A percentile compares a stretch with the other conserved stretches of the same genome.
Conservation (phyloP, 257 asterid species). For the Nyctanthes arbortristis region DNA sequence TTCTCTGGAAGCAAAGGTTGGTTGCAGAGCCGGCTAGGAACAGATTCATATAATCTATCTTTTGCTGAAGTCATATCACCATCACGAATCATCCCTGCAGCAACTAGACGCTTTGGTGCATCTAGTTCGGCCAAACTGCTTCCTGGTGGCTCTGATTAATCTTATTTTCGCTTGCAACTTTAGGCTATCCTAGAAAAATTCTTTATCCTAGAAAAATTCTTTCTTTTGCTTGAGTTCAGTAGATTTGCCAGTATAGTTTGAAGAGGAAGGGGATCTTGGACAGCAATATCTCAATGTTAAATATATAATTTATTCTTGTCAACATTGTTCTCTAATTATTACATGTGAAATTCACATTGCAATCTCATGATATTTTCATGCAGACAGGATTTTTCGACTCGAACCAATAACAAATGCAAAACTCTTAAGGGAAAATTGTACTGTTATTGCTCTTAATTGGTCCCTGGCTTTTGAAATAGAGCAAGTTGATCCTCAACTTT, state of each 20-base stretch:
- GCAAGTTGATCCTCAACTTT: too few relatives aligned
- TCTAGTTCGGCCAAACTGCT: constrained; percentile 69
- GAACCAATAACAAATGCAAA: too few relatives aligned
- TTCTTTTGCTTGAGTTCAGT: not conserved
- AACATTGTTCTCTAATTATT: too few relatives aligned
- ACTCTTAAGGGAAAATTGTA: too few relatives aligned
- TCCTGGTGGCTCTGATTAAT: constrained; percentile 66
- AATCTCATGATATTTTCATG: too few relatives aligned
- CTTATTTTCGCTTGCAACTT: not conserved
- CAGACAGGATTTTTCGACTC: too few relatives aligned
- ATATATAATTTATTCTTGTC: not conserved
- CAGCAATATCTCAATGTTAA: not conserved
- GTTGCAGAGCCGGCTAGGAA: constrained; percentile 84
- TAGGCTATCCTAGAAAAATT: not conserved
- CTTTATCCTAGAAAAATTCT: not conserved
- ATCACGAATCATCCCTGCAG: constrained; percentile 66
- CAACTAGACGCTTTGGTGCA: constrained; percentile 54
- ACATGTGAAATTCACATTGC: too few relatives aligned
- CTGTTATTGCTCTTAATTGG: too few relatives aligned
- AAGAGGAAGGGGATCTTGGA: not conserved
- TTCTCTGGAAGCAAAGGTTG: constrained; percentile 93
- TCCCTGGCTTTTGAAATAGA: too few relatives aligned
- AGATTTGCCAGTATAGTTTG: not conserved
- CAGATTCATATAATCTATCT: constrained; percentile 71
- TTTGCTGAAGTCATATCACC: constrained; percentile 78